Evolutionary conservation across 2,329 filamentous ascomycete genomes (phyloP), one percentile per base, ranked within the genome.

Genomic region (Xylaria sp.): DNA sequence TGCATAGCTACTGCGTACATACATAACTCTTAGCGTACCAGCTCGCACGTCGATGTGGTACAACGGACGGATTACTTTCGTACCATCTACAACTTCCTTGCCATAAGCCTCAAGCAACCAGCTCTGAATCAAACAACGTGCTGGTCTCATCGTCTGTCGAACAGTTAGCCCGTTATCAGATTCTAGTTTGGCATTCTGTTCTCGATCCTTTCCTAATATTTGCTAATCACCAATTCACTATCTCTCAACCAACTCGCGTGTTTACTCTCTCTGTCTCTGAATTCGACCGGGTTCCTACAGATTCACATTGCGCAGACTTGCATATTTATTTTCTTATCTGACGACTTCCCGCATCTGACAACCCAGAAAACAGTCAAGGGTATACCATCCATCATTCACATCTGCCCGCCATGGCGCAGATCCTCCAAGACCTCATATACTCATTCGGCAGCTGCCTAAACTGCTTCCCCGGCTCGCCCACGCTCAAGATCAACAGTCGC

Each of bases 391-490:
- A 30, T 5, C 23, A 34, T 35, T 23, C 49, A 34, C 18, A 42
- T 46, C 58, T 58, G 56, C 59, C 65, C 65, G 69, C 64, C 71
- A 93, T 93, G 90, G 85, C 90, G 71, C 88, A 92, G 75, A 88
- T 95, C 72, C 80, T 97, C 63, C 84, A 93, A 66, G 94, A 97
- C 74, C 81, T 96, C 42, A 79, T 97, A 67, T 96, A 94, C 75
- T 95, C 92, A 61, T 83, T 99, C 63, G 92, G 91, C 65, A 95
- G 92, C 77, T 97, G 93, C 81, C 87, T 97, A 76, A 93, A 89
- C 76, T 99, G 94, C 80, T 97, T 99, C 73, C 93, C 94, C 11
- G 90, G 90, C 68, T 93, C 91, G 65, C 93, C 94, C 59, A 91
- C 93, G 59, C 84, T 99, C 67, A 96, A 94, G 77, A 94, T 99